Evolutionary conservation across 352 stramenopile species (phyloP).

Genomic region (Pythium rishiriense): DNA sequence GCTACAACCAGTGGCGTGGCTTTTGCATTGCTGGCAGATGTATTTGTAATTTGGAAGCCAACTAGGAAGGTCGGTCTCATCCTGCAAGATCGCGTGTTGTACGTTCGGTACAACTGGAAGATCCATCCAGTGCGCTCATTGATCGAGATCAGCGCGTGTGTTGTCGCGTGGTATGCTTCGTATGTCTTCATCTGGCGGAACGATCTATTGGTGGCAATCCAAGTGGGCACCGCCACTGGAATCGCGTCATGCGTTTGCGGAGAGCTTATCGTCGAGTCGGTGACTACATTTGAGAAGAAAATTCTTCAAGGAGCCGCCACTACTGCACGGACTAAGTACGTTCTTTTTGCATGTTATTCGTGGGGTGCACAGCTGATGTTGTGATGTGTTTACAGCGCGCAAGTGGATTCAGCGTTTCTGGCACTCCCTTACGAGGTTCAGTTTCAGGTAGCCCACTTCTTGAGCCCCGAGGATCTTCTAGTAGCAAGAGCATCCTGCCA

Average conservation of each 20-base stretch:
- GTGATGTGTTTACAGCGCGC: conserved; percentile 38
- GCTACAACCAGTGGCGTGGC: conserved; percentile 75
- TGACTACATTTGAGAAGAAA: conserved; percentile 61
- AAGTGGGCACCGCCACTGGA: conserved; percentile 71
- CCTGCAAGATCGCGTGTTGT: conserved; percentile 76
- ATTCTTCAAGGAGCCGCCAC: conserved; percentile 40
- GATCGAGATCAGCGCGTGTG: conserved; percentile 58
- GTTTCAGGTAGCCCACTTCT: conserved; percentile 75
- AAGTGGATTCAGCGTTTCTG: conserved; percentile 63
- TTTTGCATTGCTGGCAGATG: conserved; percentile 76
- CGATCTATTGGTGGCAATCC: conserved; percentile 72
- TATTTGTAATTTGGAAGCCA: conserved; percentile 86
- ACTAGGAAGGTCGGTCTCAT: conserved; percentile 79
- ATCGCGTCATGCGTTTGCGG: conserved; percentile 71
- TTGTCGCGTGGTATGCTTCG: conserved; percentile 57
- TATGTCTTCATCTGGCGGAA: conserved; percentile 69
- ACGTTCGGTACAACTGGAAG: conserved; percentile 57
- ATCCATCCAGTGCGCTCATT: conserved; percentile 54
- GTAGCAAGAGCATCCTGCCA: conserved; percentile 72
- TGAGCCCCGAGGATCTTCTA: conserved; percentile 77
- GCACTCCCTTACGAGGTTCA: conserved; percentile 80
- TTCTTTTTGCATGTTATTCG: background rate
- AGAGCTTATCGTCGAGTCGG: conserved; percentile 66
- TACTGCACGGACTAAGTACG: conserved; percentile 22
- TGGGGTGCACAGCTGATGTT: background rate